Percentiles rank a stretch among this genome's conserved stretches.
Conservation (phyloP, 2,329 filamentous ascomycete species). For the Cytospora schulzeri region DNA sequence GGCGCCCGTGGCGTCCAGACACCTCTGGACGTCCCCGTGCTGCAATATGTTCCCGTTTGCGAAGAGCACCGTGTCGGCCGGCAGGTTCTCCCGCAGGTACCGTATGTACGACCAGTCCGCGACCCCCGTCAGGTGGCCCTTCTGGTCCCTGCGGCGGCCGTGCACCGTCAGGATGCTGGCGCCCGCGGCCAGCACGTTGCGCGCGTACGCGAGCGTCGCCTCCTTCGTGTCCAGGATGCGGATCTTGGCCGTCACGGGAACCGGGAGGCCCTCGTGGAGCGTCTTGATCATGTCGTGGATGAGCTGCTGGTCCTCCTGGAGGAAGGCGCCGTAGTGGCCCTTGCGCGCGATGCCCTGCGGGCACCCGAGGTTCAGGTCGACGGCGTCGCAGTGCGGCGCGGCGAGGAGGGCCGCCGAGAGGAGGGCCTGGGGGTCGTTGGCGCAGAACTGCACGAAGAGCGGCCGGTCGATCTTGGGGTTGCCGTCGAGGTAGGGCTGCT, state of each 20-base stretch:
- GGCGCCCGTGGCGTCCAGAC: slow-evolving; percentile 80
- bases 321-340: slow-evolving; percentile 89
- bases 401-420: slow-evolving; percentile 78
- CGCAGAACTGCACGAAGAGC: slow-evolving; percentile 95
- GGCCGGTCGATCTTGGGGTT: slow-evolving; percentile 84
- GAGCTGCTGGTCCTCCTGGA: slow-evolving; percentile 89
- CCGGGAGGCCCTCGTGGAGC: slow-evolving; percentile 74
- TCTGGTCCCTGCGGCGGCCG: slow-evolving; percentile 85
- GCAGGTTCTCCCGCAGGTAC: slow-evolving; percentile 80
- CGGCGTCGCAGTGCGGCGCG: slow-evolving; percentile 87
- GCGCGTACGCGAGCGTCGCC: slow-evolving; percentile 84
- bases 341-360: slow-evolving; percentile 92
- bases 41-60: slow-evolving; percentile 94
- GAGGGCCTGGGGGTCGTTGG: slow-evolving; percentile 79
- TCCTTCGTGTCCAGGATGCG: slow-evolving; percentile 85
- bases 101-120: slow-evolving; percentile 89
- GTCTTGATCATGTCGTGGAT: slow-evolving; percentile 81
- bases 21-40: slow-evolving; percentile 73
- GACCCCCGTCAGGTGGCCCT: slow-evolving; percentile 90
- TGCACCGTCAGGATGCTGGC: slow-evolving; percentile 94
- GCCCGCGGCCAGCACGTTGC: slow-evolving; percentile 81
- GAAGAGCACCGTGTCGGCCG: slow-evolving; percentile 87
- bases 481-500: slow-evolving; percentile 72
- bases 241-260: slow-evolving; percentile 95
- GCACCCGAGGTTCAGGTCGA: slow-evolving; percentile 94